These are phyloP conservation scores for Podosphaera xanthii DNA, from an alignment of 2,329 filamentous ascomycete species.

Conservation along the genomic window DNA sequence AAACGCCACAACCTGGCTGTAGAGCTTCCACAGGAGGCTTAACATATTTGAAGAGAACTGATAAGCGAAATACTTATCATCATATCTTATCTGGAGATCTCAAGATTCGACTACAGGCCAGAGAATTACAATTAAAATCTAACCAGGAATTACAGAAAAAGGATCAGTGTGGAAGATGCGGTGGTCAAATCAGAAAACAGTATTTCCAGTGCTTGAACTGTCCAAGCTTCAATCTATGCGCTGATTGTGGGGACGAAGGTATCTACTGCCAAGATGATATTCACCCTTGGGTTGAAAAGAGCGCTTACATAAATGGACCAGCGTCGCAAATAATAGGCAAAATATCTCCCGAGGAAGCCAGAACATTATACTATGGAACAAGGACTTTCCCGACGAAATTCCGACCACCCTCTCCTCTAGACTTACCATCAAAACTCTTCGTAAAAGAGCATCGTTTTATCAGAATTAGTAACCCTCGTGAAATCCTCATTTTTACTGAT, in stretches of 20 bases:
- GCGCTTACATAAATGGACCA: background rate
- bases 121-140: background rate
- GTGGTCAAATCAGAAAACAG: background rate
- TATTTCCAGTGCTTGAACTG: background rate
- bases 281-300: background rate
- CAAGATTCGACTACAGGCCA: background rate
- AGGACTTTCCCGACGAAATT: slow-evolving; percentile 2
- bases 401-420: background rate
- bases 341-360: background rate
- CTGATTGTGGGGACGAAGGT: background rate
- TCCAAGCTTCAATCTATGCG: background rate
- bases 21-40: background rate
- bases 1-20: background rate
- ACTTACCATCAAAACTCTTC: slow-evolving; percentile 1
- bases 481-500: slow-evolving; percentile 23
- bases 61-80: background rate
- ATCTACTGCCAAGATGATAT: background rate
- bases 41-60: background rate
- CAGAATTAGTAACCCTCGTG: slow-evolving; percentile 13
- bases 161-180: background rate
- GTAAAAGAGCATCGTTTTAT: slow-evolving; percentile 8
- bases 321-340: background rate
- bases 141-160: background rate
- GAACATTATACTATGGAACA: background rate
- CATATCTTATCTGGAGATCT: background rate